Conservation (phyloP, 495 filamentous ascomycete genomes). For the Podospora australis region DNA sequence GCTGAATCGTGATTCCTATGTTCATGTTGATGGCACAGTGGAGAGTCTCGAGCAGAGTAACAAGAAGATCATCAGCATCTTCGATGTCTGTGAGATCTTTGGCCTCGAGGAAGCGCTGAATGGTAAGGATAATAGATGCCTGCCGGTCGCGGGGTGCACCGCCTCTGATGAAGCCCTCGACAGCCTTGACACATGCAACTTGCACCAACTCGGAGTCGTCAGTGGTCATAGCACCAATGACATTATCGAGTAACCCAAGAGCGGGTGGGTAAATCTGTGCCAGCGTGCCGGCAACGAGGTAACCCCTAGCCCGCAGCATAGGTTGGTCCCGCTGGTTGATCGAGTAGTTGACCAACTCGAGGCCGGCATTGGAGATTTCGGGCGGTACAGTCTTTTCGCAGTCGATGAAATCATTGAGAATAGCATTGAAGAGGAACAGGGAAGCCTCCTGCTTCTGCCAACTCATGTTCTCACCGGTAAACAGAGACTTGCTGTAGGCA, state of each 20-base stretch:
- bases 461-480: conserved; percentile 39
- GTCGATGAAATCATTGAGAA: conserved; percentile 76
- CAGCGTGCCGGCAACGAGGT: conserved; percentile 71
- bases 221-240: conserved; percentile 63
- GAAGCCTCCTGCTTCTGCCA: conserved; percentile 70
- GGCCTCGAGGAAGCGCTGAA: conserved; percentile 67
- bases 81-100: conserved; percentile 76
- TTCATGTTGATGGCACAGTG: conserved; percentile 76
- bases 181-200: conserved; percentile 80
- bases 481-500: conserved; percentile 63
- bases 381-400: conserved; percentile 57
- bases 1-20: conserved; percentile 60
- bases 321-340: conserved; percentile 54
- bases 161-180: conserved; percentile 73
- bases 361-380: conserved; percentile 62
- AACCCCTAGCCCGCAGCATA: conserved; percentile 78
- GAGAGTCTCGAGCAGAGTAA: conserved; percentile 83
- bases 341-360: conserved; percentile 71
- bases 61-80: conserved; percentile 84
- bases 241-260: conserved; percentile 56
- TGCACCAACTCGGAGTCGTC: conserved; percentile 83
- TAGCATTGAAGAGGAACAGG: conserved; percentile 72
- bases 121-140: conserved; percentile 61
- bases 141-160: conserved; percentile 54
- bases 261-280: conserved; percentile 49